Percentiles rank a stretch among this genome's conserved stretches.
These are phyloP conservation scores for Naumovozyma castellii DNA, from an alignment of 805 yeast genomes.

Conservation along the genomic window DNA sequence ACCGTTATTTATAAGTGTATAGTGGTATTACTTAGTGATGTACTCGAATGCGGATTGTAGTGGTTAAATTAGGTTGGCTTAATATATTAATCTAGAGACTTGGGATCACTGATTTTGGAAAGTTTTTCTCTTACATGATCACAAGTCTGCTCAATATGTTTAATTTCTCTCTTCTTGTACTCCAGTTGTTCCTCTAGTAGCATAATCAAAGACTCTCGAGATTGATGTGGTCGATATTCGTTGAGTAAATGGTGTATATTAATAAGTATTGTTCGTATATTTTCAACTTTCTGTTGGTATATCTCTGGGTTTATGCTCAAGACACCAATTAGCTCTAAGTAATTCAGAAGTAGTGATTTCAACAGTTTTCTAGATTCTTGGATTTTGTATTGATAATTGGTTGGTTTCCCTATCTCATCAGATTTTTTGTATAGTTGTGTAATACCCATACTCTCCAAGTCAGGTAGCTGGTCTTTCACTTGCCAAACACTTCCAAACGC, in stretches of 20 bases:
- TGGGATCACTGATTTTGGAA: not conserved
- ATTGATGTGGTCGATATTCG: slow-evolving; percentile 91
- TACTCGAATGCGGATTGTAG: too few species aligned
- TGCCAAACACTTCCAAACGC: slow-evolving; percentile 92
- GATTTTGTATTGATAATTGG: slow-evolving; percentile 42
- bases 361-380: slow-evolving; percentile 71
- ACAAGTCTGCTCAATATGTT: slow-evolving; percentile 33
- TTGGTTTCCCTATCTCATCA: slow-evolving; percentile 8
- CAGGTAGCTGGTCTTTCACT: slow-evolving; percentile 60
- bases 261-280: slow-evolving; percentile 68
- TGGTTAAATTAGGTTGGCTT: too few species aligned
- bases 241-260: slow-evolving; percentile 88
- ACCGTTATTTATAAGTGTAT: not conserved
- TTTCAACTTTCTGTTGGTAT: slow-evolving; percentile 57
- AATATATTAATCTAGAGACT: not conserved
- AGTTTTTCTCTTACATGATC: slow-evolving; percentile 34
- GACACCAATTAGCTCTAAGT: slow-evolving; percentile 72
- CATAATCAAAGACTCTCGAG: slow-evolving; percentile 78
- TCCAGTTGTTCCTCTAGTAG: slow-evolving; percentile 63
- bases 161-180: slow-evolving; percentile 47
- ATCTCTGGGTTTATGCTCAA: slow-evolving; percentile 64
- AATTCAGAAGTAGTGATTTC: slow-evolving; percentile 69
- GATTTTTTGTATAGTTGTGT: slow-evolving; percentile 50
- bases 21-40: too few species aligned
- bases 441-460: slow-evolving; percentile 68